Conservation (phyloP, 768 basidiomycete genomes). For the Fibroporia radiculosa region DNA sequence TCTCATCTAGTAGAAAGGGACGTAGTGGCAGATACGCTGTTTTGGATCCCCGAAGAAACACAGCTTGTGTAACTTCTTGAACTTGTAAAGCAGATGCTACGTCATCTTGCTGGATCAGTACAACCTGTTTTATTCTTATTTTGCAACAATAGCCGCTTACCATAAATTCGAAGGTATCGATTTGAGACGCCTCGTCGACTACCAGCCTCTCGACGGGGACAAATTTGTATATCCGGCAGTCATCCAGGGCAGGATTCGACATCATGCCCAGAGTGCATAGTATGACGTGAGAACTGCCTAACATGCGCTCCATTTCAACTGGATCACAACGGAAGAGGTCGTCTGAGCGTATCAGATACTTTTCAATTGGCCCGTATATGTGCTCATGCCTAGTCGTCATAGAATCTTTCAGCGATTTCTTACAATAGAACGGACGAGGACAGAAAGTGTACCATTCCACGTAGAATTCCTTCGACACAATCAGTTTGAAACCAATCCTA, state of each 20-base stretch:
- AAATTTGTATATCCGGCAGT: conserved; percentile 25
- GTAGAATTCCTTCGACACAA: conserved; percentile 23
- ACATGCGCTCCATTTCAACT: conserved; percentile 16
- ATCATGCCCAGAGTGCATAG: conserved; percentile 45
- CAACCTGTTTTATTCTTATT: too few relatives aligned
- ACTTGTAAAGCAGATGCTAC: conserved; percentile 38
- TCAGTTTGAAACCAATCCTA: conserved; percentile 51
- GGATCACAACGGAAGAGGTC: conserved; percentile 27
- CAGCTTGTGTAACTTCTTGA: conserved; percentile 32
- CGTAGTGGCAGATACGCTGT: conserved; percentile 29
- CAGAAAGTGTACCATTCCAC: conserved; percentile 21
- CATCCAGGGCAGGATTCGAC: conserved; percentile 34
- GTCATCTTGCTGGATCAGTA: not conserved
- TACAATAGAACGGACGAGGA: not conserved
- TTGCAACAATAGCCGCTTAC: too few relatives aligned
- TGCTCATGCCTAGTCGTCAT: conserved; percentile 38
- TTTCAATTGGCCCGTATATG: conserved; percentile 26
- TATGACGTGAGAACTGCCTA: conserved; percentile 28
- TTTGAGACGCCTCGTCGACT: conserved; percentile 52
- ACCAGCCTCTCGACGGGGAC: conserved; percentile 39
- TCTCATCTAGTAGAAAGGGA: not conserved
- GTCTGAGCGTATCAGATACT: conserved; percentile 34
- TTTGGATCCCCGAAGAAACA: conserved; percentile 50
- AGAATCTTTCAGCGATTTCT: not conserved
- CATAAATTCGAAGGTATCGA: conserved; percentile 40